These are phyloP conservation scores for Infundibulicybe gibba DNA, from an alignment of 768 basidiomycete species.

Conservation along the genomic window DNA sequence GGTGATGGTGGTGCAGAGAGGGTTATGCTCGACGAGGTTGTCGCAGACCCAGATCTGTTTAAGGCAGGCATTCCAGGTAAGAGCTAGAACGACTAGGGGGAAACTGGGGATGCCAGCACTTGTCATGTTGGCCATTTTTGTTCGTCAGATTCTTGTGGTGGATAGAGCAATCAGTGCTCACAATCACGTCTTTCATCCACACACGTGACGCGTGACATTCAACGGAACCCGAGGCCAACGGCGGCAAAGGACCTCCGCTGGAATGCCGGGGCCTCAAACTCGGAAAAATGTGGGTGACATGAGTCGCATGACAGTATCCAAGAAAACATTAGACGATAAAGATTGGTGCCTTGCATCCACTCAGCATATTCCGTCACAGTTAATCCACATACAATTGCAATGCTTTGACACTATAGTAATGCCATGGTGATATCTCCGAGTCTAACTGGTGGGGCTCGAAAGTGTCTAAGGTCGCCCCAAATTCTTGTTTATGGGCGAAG, in stretches of 20 bases:
- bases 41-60: slow-evolving; percentile 31
- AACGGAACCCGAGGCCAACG: too few relatives aligned
- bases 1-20: slow-evolving; percentile 35
- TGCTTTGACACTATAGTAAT: too few relatives aligned
- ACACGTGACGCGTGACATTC: slow-evolving; percentile 16
- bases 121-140: slow-evolving; percentile 12
- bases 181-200: slow-evolving; percentile 39
- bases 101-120: background rate
- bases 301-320: too few relatives aligned
- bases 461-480: background rate
- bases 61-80: slow-evolving; percentile 11
- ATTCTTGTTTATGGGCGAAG: slow-evolving; percentile 31
- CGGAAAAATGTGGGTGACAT: too few relatives aligned
- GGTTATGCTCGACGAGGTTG: slow-evolving; percentile 37
- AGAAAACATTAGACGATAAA: too few relatives aligned
- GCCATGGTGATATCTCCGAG: too few relatives aligned
- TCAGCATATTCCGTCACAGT: too few relatives aligned
- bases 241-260: too few relatives aligned
- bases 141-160: slow-evolving; percentile 8
- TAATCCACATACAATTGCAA: too few relatives aligned
- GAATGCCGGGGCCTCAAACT: too few relatives aligned
- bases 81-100: slow-evolving; percentile 2
- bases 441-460: too few relatives aligned
- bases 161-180: slow-evolving; percentile 36
- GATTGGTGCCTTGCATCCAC: too few relatives aligned